Base-by-base conservation (phyloP, 257 asterid species). In the Solanum sitiens region DNA sequence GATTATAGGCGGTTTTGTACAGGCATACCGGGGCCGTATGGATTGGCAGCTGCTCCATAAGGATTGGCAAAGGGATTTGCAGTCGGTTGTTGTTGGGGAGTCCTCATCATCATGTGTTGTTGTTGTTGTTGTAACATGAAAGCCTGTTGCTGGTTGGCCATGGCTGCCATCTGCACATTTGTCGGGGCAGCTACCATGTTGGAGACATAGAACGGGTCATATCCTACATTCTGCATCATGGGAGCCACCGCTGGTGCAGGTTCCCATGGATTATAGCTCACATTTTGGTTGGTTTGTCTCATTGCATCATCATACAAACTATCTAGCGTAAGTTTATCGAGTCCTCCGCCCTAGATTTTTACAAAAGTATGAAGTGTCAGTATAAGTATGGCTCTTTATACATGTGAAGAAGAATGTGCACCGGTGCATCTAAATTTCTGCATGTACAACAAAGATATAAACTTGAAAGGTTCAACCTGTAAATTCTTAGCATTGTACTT, bases 221-320 rank as follows among this genome's bases (percentile, higher is more conserved):
- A 96, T 16, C 90, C 88, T 15, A 88, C 74, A 35, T 91, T 94
- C 12, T 90, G 90, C 93, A 88, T 89, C 93, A 91, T 90, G 14
- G 88, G 82, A 90, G 87, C 86, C 65, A 90, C 91, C 87, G 89
- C 87, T 39, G 95, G 93, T 71, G 89, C 89, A 88, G 90, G 95
- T 84, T 94, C 98, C 99, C 99, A 97, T 27, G 99, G 99, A 85
- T 94, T 96, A 93, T 97, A 95, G 89, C 98, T 94, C 18, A 89
- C 90, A 30, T 88, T 90, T 84, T 95, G 98, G 95, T 90, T 96
- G 88, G 85, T 94, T 92, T 95, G 93, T 94, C 98, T 88, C 53
- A 95, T 92, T 80, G 99, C 99, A 44, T 97, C 99, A 39, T 97
- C 99, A 67, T 97, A 96, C 76, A 97, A 92, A 91, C 99, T 97